Base-by-base conservation (phyloP, 495 filamentous ascomycete species). In the Mytilinidion resinicola region DNA sequence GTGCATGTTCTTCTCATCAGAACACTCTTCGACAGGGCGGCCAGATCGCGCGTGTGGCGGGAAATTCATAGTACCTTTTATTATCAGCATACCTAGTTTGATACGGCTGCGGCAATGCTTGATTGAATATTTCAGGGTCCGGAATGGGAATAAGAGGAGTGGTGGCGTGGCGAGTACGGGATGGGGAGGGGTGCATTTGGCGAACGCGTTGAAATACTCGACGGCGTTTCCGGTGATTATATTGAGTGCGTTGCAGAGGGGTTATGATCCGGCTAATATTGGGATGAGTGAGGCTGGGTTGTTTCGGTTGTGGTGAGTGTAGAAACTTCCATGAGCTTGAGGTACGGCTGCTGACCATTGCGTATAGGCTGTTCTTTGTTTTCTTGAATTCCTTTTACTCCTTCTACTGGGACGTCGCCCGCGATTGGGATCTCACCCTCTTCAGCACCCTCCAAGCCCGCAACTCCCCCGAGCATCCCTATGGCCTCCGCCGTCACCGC, bases 361-460 rank as follows among this genome's bases (percentile, higher is more conserved):
- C 14, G 19, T n/a, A 49, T 30, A 49, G 46, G 46, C 73, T 82
- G 30, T 65, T 83, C 51, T 78, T 83, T 46, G 86, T 87, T 25
- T 77, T 87, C 35, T 60, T 93, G 51, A 98, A 97, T 67, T 89
- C 87, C 10, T 75, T 85, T 56, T 98, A 96, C 73, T 91, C 88
- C 36, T 96, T 96, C 78, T 98, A 92, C 77, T 98, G 93, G 93
- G 93, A 98, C 69, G 84, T 97, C 19, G 82, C 89, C 44, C 91
- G 89, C 75, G 93, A 98, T 76, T 98, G 93, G 93, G 93, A 97
- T 64, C 77, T 98, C 41, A 87, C 84, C 0, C 79, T 97, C n/a
- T 88, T 97, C 64, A 73, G 81, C 9, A 55, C 72, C 0, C 15
- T 76, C 20, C 74, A 76, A 19, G 53, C 56, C 36, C 75, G 80